Conservation (phyloP, 768 basidiomycete species). For the Rhizopogon vinicolor region DNA sequence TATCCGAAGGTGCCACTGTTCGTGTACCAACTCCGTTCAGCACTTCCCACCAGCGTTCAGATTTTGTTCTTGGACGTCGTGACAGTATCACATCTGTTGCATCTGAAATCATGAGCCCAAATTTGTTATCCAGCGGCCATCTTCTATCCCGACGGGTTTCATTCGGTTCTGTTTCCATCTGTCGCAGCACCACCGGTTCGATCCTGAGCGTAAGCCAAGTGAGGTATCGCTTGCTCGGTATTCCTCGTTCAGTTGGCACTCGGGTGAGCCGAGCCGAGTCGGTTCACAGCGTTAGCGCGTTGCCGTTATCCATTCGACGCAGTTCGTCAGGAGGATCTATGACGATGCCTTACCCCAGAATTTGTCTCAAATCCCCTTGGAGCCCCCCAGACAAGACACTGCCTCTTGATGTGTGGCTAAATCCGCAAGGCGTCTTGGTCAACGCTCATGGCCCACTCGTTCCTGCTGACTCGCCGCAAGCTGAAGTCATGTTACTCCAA, state of each 20-base stretch:
- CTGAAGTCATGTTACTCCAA: background rate
- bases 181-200: background rate
- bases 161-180: background rate
- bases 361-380: slow-evolving; percentile 26
- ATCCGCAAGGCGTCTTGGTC: slow-evolving; percentile 15
- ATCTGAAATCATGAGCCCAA: background rate
- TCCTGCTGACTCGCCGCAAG: background rate
- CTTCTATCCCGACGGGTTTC: background rate
- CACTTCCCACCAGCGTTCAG: background rate
- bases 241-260: background rate
- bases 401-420: slow-evolving; percentile 17
- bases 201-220: background rate
- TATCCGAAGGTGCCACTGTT: background rate
- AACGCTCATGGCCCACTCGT: slow-evolving; percentile 10
- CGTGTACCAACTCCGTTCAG: background rate
- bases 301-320: slow-evolving; percentile 3
- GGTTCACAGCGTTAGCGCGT: background rate
- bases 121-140: background rate
- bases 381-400: slow-evolving; percentile 15
- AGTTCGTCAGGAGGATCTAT: slow-evolving; percentile 6
- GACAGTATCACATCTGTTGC: background rate
- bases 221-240: background rate
- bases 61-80: background rate
- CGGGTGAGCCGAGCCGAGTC: background rate
- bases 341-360: background rate